Evolutionary conservation across 1,139 yeast species (phyloP), one percentile per base, ranked within the genome.

Genomic region (Protomyces arabidopsidicola): DNA sequence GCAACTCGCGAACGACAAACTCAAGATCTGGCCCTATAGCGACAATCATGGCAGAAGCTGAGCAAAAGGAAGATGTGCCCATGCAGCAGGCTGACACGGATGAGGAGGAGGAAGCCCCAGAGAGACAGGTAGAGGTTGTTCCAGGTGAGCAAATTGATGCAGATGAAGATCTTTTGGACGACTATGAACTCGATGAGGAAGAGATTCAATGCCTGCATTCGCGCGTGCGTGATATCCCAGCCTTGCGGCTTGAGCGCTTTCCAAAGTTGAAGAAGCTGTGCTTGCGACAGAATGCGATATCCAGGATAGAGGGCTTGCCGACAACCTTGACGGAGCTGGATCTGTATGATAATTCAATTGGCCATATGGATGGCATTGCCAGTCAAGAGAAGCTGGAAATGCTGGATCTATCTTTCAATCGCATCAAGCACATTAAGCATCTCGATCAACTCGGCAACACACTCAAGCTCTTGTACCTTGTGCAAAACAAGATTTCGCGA

Each of bases 351-450:
- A 95, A 95, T 75, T 78, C 96, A 69, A 87, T 95, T 69, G 84
- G 87, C 68, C 97, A 91, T 72, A 89, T 93, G 63, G 87, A 93
- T 16, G 66, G 68, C 22, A 54, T 70, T 36, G 68, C 56, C 14
- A 39, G 27, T 10, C 39, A 57, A 14, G 45, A 34, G 22, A 51
- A 83, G 31, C 76, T 93, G 71, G 80, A 75, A 65, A 81, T 75
- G 63, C 78, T 95, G 69, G 99, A 95, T 74, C 79, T 95, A 42
- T 88, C 97, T 50, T 95, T 93, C 77, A 95, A 95, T 76, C 88
- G 87, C 72, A 89, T 95, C 72, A 87, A 88, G 71, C 88, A 87
- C 73, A 88, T 95, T 71, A 89, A 89, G 76, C 89, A 91, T 73
- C 70, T 93, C 53, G 89, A 85, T 53, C 79, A 82, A 2, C 77